Evolutionary conservation across 768 basidiomycete genomes (phyloP), one percentile per base, ranked within the genome.

Genomic region (Russula emetica): DNA sequence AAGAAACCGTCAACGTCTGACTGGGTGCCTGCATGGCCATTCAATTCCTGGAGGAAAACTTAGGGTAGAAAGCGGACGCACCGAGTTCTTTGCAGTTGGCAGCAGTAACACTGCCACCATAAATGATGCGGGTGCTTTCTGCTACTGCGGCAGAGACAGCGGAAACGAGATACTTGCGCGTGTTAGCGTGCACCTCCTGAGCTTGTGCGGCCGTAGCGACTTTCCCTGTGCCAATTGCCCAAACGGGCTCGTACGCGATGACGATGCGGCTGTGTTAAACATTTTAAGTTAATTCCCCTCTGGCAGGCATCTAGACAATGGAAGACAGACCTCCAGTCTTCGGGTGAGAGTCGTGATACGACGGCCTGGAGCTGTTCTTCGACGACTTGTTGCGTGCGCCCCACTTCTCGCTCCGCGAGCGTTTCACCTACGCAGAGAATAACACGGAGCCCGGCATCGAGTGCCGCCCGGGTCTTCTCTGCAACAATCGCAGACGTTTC

Each of bases 171-270:
- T 85, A 97, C 13, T 77, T 70, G 69, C 97, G 90, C 71, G 95
- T 87, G 64, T 88, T 84, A 44, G 81, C 83, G 72, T 99, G 97
- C 2, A 91, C 85, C 47, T 94, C 90, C 76, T 98, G 96, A 1
- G 97, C 97, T 78, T 98, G 90, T n/a, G 79, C 80, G 0, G 90
- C 79, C 36, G 92, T 92, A 51, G 96, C 96, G 58, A 97, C 95
- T 75, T 90, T 96, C 67, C 96, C 96, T 14, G 96, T 98, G 51
- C 97, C 97, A 74, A 98, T 98, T 38, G 97, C 96, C 96, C 97
- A 98, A 20, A 98, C 92, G 49, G 94, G 92, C 75, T 96, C 93
- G 75, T 95, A 99, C 22, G 97, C 97, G 70, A 99, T 82, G 62
- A 99, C 96, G 71, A 98, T 80, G 67, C 90, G 85, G 71, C 94